Conservation (phyloP, 2,329 filamentous ascomycete species). For the Exophiala sideris region DNA sequence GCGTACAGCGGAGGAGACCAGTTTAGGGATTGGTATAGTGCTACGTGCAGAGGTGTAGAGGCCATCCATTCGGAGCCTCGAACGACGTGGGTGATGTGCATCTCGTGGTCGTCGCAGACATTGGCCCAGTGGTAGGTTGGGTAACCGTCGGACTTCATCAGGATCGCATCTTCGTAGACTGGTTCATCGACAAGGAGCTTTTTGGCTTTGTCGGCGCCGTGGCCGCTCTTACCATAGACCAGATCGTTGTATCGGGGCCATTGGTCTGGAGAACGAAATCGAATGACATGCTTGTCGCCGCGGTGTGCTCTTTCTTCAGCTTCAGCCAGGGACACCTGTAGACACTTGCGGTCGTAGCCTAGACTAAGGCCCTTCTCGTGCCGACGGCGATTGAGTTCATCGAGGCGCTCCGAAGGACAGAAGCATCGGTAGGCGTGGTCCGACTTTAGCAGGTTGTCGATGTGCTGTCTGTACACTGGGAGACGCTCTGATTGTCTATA, state of each 20-base stretch:
- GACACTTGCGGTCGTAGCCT: conserved; percentile 71
- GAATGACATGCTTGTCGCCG: conserved; percentile 71
- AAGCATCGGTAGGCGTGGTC: conserved; percentile 91
- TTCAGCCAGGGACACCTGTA: conserved; percentile 59
- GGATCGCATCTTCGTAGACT: conserved; percentile 75
- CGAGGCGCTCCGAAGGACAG: conserved; percentile 70
- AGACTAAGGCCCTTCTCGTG: conserved; percentile 57
- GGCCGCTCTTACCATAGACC: conserved; percentile 65
- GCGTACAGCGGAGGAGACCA: conserved; percentile 73
- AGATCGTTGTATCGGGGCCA: conserved; percentile 70
- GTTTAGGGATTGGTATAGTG: conserved; percentile 71
- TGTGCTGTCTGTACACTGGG: conserved; percentile 67
- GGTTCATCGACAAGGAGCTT: conserved; percentile 41
- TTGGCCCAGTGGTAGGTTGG: conserved; percentile 98
- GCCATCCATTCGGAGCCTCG: conserved; percentile 94
- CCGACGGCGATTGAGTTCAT: conserved; percentile 61
- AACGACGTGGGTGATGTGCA: conserved; percentile 95
- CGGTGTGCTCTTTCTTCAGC: conserved; percentile 66
- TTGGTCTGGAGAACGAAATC: conserved; percentile 64
- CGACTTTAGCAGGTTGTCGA: conserved; percentile 63
- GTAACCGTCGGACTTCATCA: conserved; percentile 86
- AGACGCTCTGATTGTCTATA: conserved; percentile 87
- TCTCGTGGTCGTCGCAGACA: conserved; percentile 91
- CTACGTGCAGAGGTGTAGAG: conserved; percentile 77
- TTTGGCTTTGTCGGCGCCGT: conserved; percentile 52